A percentile compares a stretch with the other conserved stretches of the same genome.
Evolutionary conservation across 1,139 yeast genomes (phyloP).

Genomic region (Candida freyschussii): DNA sequence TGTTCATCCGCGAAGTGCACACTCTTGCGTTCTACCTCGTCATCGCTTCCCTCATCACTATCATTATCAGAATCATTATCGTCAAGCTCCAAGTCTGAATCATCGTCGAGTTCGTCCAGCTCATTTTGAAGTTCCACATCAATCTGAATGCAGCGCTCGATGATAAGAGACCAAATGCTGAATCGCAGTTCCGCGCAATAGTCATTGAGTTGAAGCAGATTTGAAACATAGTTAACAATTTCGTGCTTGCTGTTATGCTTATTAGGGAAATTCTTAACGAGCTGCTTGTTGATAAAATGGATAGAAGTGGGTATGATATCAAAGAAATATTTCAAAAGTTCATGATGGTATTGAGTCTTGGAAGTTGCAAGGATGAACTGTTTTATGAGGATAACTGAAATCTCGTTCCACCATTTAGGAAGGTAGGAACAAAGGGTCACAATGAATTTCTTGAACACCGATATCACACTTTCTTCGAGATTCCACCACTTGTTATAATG

Average conservation of each 20-base stretch:
- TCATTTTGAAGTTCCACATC: constrained; percentile 95
- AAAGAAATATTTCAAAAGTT: constrained; percentile 56
- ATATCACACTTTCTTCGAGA: constrained; percentile 35
- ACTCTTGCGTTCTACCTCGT: constrained; percentile 40
- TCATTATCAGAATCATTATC: constrained; percentile 73
- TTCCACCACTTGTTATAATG: constrained; percentile 56
- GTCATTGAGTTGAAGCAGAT: constrained; percentile 51
- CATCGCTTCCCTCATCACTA: constrained; percentile 65
- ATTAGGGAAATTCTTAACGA: constrained; percentile 70
- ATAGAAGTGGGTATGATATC: constrained; percentile 78
- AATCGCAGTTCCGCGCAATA: constrained; percentile 75
- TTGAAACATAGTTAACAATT: constrained; percentile 59
- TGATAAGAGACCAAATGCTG: constrained; percentile 72
- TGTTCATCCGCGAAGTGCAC: constrained; percentile 44
- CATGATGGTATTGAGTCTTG: constrained; percentile 56
- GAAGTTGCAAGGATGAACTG: constrained; percentile 43
- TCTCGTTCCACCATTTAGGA: constrained; percentile 87
- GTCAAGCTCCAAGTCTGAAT: constrained; percentile 75
- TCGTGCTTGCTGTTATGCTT: constrained; percentile 56
- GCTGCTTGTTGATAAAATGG: constrained; percentile 53
- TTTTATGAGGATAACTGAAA: constrained; percentile 57
- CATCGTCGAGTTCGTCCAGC: constrained; percentile 80
- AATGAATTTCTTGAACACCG: constrained; percentile 62
- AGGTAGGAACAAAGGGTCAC: constrained; percentile 76
- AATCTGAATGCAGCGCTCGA: constrained; percentile 76